A percentile compares a stretch with the other conserved stretches of the same genome.
Conservation (phyloP, 2,329 filamentous ascomycete genomes). For the Mariannaea elegans region DNA sequence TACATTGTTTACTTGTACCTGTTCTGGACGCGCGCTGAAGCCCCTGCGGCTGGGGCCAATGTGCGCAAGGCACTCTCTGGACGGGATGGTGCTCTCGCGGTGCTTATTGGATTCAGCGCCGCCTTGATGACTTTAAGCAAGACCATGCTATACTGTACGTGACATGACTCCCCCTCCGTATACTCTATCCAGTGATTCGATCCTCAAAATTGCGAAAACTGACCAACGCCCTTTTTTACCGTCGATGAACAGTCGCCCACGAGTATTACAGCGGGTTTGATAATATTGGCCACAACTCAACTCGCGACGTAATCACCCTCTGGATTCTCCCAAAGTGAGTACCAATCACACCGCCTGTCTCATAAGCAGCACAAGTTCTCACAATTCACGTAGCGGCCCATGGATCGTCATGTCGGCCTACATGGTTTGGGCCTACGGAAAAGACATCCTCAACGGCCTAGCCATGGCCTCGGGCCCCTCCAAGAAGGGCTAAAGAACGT, state of each 20-base stretch:
- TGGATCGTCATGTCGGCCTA: conserved; percentile 64
- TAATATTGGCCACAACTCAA: conserved; percentile 66
- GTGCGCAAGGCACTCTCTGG: conserved; percentile 51
- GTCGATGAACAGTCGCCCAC: conserved; percentile 56
- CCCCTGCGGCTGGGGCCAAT: conserved; percentile 24
- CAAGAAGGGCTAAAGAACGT: conserved; percentile 48
- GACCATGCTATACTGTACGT: conserved; percentile 68
- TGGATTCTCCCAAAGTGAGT: conserved; percentile 69
- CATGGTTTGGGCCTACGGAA: conserved; percentile 60
- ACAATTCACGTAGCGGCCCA: conserved; percentile 52
- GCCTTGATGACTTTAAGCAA: conserved; percentile 70
- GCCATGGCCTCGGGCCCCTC: conserved; percentile 46
- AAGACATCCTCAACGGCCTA: conserved; percentile 59
- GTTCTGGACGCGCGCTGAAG: conserved; percentile 42
- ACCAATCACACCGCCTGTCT: neutral
- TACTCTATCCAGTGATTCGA: neutral
- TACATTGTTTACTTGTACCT: conserved; percentile 66
- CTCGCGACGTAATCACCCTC: conserved; percentile 55
- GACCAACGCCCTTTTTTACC: neutral
- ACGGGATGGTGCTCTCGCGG: conserved; percentile 52
- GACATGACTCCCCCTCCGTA: neutral
- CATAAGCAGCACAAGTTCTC: neutral
- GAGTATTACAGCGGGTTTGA: conserved; percentile 65
- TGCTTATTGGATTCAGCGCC: conserved; percentile 60
- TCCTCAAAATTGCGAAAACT: neutral